Percentiles rank a stretch among this genome's conserved stretches.
phyloP scores from a whole-genome alignment of 352 stramenopile species.

The Phytophthora litchii region DNA sequence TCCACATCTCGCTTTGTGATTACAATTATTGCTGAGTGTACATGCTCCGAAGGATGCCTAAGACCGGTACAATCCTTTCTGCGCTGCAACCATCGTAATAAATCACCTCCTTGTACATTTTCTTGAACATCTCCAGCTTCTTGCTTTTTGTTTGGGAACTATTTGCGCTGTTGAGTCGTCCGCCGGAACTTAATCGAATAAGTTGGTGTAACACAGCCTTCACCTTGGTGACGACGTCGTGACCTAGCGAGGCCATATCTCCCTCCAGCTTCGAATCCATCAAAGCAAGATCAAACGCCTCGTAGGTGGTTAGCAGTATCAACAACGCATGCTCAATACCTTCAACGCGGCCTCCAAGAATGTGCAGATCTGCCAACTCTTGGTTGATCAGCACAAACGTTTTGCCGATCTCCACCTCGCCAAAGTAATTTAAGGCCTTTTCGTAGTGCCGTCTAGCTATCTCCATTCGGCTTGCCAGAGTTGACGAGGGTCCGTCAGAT shows the following conservation, averaged over 20 bases:
- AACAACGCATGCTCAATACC: constrained; percentile 82
- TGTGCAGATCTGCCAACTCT: constrained; percentile 79
- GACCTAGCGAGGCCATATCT: constrained; percentile 47
- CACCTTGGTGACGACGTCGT: constrained; percentile 57
- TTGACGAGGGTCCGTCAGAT: constrained; percentile 19
- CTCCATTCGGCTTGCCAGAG: constrained; percentile 75
- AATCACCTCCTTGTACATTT: constrained; percentile 88
- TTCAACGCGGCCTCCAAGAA: constrained; percentile 64
- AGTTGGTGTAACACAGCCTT: constrained; percentile 69
- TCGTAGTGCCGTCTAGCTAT: constrained; percentile 86
- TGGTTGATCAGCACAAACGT: constrained; percentile 87
- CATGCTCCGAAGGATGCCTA: constrained; percentile 63
- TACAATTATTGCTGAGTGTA: constrained; percentile 27
- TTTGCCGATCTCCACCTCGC: constrained; percentile 62
- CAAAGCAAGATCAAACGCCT: constrained; percentile 52
- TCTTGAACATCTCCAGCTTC: constrained; percentile 78
- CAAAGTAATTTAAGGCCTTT: constrained; percentile 84
- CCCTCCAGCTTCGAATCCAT: constrained; percentile 24
- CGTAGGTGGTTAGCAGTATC: constrained; percentile 77
- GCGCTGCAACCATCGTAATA: constrained; percentile 64
- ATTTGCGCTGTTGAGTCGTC: constrained; percentile 20
- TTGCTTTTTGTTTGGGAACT: constrained; percentile 37
- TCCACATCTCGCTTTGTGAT: not conserved
- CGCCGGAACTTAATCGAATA: constrained; percentile 48
- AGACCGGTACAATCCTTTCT: constrained; percentile 49